phyloP scores from a whole-genome alignment of 495 filamentous ascomycete species.

The Daldinia grandis region DNA sequence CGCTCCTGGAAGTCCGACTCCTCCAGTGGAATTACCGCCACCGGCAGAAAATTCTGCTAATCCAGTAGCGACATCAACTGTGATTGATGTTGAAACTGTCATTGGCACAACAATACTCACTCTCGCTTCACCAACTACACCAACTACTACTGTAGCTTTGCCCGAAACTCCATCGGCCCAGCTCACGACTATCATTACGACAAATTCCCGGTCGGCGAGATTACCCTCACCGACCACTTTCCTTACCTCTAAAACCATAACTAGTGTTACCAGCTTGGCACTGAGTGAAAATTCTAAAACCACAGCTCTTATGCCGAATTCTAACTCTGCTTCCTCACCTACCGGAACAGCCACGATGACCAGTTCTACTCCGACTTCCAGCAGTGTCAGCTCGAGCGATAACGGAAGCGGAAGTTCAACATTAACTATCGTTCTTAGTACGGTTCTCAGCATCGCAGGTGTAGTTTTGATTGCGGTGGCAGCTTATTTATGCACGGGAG shows the following conservation, averaged over 20 bases:
- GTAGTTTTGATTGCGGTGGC: constrained; percentile 46
- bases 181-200: constrained; percentile 35
- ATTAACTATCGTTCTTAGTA: constrained; percentile 52
- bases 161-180: constrained; percentile 24
- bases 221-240: constrained; percentile 32
- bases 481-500: constrained; percentile 45
- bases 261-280: constrained; percentile 15
- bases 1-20: constrained; percentile 17
- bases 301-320: constrained; percentile 1
- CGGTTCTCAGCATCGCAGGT: constrained; percentile 50
- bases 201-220: constrained; percentile 20
- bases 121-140: constrained; percentile 23
- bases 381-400: constrained; percentile 14
- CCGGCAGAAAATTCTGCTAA: constrained; percentile 10
- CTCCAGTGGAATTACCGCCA: constrained; percentile 10
- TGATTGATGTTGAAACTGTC: constrained; percentile 4
- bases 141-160: constrained; percentile 23
- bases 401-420: constrained; percentile 13
- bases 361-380: constrained; percentile 20
- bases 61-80: constrained; percentile 10
- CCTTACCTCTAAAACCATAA: constrained; percentile 25
- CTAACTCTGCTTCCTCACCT: constrained; percentile 12
- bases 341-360: constrained; percentile 32
- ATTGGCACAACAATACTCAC: constrained; percentile 21
- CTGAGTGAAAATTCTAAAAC: constrained; percentile 12